Conservation (phyloP, 2,329 filamentous ascomycete species). For the Hypomyces rosellus region DNA sequence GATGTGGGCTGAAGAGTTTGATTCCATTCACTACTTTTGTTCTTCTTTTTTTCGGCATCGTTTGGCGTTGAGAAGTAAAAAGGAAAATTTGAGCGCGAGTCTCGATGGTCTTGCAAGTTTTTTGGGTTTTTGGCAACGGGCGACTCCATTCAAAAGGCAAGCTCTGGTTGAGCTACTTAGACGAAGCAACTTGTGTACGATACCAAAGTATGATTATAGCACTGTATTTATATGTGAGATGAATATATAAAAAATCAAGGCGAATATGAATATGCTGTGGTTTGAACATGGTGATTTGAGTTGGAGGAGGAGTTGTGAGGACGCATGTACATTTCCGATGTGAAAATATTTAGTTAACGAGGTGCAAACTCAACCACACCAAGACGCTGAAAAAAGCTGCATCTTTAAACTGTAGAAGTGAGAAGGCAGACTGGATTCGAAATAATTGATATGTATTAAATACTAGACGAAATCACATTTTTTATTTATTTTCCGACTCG, state of each 20-base stretch:
- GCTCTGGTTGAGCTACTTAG: background rate
- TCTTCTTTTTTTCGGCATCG: conserved; percentile 4
- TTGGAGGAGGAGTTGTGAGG: too few relatives aligned
- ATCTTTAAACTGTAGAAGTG: too few relatives aligned
- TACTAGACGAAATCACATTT: too few relatives aligned
- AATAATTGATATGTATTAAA: too few relatives aligned
- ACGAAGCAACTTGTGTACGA: conserved; percentile 10
- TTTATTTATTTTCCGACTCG: too few relatives aligned
- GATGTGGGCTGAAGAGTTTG: background rate
- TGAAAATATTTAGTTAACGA: too few relatives aligned
- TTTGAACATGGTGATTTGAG: too few relatives aligned
- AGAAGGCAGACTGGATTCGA: too few relatives aligned
- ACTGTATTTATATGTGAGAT: background rate
- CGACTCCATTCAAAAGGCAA: background rate
- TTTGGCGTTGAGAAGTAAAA: conserved; percentile 9
- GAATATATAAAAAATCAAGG: conserved; percentile 1
- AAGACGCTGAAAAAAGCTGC: too few relatives aligned
- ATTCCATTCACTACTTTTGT: background rate
- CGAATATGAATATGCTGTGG: too few relatives aligned
- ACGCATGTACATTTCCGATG: too few relatives aligned
- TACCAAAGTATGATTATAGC: conserved; percentile 14
- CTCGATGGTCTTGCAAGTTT: conserved; percentile 4
- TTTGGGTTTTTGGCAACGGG: background rate
- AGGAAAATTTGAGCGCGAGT: background rate
- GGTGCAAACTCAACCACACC: too few relatives aligned